Conservation (phyloP, 1,284 basidiomycete genomes). For the Moesziomyces antarcticus region DNA sequence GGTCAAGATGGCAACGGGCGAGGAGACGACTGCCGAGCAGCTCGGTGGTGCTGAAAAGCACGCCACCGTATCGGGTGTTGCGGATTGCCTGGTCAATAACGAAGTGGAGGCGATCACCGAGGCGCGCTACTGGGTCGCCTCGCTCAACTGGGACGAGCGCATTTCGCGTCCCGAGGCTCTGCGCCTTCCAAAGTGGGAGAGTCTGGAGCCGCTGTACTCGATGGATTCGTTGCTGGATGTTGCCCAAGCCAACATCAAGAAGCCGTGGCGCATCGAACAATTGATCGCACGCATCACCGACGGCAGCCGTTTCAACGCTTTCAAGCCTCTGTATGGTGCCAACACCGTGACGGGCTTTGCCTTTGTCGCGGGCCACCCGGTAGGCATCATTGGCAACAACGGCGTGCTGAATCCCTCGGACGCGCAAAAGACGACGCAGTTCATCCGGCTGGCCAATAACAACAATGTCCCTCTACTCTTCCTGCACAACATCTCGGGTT, state of each 20-base stretch:
- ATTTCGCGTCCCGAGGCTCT: slow-evolving; percentile 4
- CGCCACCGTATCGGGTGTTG: slow-evolving; percentile 2
- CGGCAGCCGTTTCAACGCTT: slow-evolving; percentile 7
- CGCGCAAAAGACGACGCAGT: slow-evolving; percentile 5
- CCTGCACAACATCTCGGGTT: slow-evolving; percentile 7
- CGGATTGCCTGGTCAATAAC: slow-evolving; percentile 5
- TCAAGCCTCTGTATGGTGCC: slow-evolving; percentile 5
- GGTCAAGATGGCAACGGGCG: slow-evolving; percentile 7
- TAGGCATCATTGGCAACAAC: slow-evolving; percentile 4
- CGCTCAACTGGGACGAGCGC: slow-evolving; percentile 1
- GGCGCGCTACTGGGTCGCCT: slow-evolving; percentile 6
- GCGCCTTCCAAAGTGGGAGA: not conserved
- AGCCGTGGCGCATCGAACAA: slow-evolving; percentile 6
- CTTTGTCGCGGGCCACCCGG: slow-evolving; percentile 2
- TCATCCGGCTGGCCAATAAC: slow-evolving; percentile 5
- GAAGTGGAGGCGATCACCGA: slow-evolving; percentile 5
- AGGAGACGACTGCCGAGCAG: slow-evolving; percentile 1
- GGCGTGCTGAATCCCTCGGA: slow-evolving; percentile 3
- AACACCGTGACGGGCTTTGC: slow-evolving; percentile 5
- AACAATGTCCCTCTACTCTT: slow-evolving; percentile 3
- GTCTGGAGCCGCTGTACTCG: slow-evolving; percentile 7
- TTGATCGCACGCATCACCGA: slow-evolving; percentile 7
- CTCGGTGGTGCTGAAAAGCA: slow-evolving; percentile 7
- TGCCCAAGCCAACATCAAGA: slow-evolving; percentile 8
- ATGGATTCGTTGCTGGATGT: slow-evolving; percentile 6